Evolutionary conservation across 768 basidiomycete genomes (phyloP).

Genomic region (Naganishia antarctica): DNA sequence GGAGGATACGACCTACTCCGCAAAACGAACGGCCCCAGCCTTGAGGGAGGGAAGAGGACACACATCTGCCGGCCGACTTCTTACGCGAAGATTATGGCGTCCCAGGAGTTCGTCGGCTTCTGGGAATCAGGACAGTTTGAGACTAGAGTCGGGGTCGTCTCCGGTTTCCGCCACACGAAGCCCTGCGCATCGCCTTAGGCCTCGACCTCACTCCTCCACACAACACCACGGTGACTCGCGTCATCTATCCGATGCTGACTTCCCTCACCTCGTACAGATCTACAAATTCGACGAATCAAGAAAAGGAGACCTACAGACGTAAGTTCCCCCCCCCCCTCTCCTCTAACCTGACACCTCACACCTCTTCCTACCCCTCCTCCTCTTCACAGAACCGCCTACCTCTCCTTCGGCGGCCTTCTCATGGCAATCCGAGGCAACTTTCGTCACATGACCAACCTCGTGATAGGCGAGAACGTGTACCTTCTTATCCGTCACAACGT

Average conservation of each 20-base stretch:
- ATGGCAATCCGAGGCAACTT: constrained; percentile 89
- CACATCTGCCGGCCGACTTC: too few relatives aligned
- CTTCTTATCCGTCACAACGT: constrained; percentile 59
- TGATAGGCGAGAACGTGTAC: constrained; percentile 88
- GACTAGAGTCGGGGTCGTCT: too few relatives aligned
- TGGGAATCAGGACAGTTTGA: too few relatives aligned
- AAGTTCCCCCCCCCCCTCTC: constrained; percentile 41
- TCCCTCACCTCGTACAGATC: constrained; percentile 56
- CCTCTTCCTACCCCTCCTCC: constrained; percentile 13
- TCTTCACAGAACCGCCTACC: constrained; percentile 74
- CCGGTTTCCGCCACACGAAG: too few relatives aligned
- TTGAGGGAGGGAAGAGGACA: too few relatives aligned
- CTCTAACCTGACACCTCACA: not conserved
- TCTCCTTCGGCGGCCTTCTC: constrained; percentile 90
- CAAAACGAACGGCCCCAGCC: too few relatives aligned
- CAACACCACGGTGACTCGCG: not conserved
- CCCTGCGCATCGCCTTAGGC: too few relatives aligned
- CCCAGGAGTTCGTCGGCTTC: too few relatives aligned
- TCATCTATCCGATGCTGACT: not conserved
- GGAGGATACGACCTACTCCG: too few relatives aligned
- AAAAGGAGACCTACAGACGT: constrained; percentile 72
- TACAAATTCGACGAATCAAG: constrained; percentile 89
- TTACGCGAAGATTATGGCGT: too few relatives aligned
- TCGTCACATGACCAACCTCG: constrained; percentile 84
- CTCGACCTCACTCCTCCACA: not conserved